phyloP scores from a whole-genome alignment of 1,284 basidiomycete species.

The Moesziomyces parantarcticus region DNA sequence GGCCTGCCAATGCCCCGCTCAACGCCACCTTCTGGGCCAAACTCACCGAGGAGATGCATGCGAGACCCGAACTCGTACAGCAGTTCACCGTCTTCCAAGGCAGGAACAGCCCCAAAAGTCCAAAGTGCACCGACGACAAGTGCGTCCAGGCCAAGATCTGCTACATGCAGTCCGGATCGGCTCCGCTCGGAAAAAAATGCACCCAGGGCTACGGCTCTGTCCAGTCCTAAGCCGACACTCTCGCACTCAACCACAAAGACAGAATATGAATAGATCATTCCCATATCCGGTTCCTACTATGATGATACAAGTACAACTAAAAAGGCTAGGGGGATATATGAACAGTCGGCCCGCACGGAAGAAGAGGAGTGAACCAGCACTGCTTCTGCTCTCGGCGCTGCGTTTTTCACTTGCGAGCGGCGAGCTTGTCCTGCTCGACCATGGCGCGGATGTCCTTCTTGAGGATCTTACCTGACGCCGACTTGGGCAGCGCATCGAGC shows the following conservation, averaged over 20 bases:
- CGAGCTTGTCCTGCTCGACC: constrained; percentile 38
- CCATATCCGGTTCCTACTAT: background rate
- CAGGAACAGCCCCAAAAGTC: constrained; percentile 73
- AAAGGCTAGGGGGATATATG: background rate
- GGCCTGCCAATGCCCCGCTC: constrained; percentile 77
- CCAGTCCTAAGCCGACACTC: constrained; percentile 67
- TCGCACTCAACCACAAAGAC: background rate
- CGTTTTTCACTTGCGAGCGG: constrained; percentile 17
- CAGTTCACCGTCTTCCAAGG: constrained; percentile 79
- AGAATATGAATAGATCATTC: background rate
- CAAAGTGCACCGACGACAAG: constrained; percentile 73
- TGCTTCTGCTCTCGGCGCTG: background rate
- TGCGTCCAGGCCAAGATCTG: constrained; percentile 79
- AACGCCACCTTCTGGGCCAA: constrained; percentile 86
- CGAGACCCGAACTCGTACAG: constrained; percentile 74
- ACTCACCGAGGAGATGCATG: constrained; percentile 79
- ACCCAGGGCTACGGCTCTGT: constrained; percentile 76
- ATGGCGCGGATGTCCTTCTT: constrained; percentile 58
- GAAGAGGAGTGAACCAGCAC: background rate
- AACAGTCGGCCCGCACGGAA: background rate
- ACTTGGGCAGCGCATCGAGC: constrained; percentile 60
- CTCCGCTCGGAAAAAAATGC: constrained; percentile 75
- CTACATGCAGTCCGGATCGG: constrained; percentile 79
- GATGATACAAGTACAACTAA: background rate
- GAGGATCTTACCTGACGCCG: constrained; percentile 62